phyloP scores from a whole-genome alignment of 2,329 filamentous ascomycete species.

The Myotisia sp. region DNA sequence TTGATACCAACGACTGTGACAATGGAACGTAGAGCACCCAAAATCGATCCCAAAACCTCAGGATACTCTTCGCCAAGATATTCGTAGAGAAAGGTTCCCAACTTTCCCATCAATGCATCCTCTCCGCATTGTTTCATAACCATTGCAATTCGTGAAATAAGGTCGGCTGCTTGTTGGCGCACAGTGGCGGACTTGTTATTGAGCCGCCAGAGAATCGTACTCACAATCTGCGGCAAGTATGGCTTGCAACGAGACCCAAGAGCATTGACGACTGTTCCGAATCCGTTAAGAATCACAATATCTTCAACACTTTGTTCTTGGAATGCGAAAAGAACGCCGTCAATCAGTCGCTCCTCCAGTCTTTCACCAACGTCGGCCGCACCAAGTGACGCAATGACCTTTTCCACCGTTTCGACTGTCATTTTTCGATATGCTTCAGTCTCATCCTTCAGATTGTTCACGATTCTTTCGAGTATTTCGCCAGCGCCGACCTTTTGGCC shows the following conservation, averaged over 20 bases:
- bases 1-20: constrained; percentile 96
- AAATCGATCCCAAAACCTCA: constrained; percentile 89
- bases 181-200: constrained; percentile 98
- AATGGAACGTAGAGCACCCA: constrained; percentile 87
- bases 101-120: constrained; percentile 87
- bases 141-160: constrained; percentile 93
- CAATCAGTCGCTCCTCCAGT: constrained; percentile 82
- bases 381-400: constrained; percentile 81
- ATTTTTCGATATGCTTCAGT: constrained; percentile 97
- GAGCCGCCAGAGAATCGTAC: constrained; percentile 85
- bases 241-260: constrained; percentile 87
- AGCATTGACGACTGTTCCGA: constrained; percentile 93
- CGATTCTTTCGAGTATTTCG: constrained; percentile 85
- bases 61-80: constrained; percentile 98
- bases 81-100: constrained; percentile 89
- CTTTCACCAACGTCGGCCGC: constrained; percentile 88
- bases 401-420: constrained; percentile 96
- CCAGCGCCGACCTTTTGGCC: constrained; percentile 95
- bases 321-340: constrained; percentile 90
- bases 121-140: constrained; percentile 99
- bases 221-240: constrained; percentile 92
- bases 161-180: constrained; percentile 87
- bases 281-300: constrained; percentile 89
- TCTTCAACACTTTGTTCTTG: constrained; percentile 97
- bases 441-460: constrained; percentile 93